A percentile compares a stretch with the other conserved stretches of the same genome.
Evolutionary conservation across 495 filamentous ascomycete species (phyloP).

Genomic region (Daldinia bambusicola): DNA sequence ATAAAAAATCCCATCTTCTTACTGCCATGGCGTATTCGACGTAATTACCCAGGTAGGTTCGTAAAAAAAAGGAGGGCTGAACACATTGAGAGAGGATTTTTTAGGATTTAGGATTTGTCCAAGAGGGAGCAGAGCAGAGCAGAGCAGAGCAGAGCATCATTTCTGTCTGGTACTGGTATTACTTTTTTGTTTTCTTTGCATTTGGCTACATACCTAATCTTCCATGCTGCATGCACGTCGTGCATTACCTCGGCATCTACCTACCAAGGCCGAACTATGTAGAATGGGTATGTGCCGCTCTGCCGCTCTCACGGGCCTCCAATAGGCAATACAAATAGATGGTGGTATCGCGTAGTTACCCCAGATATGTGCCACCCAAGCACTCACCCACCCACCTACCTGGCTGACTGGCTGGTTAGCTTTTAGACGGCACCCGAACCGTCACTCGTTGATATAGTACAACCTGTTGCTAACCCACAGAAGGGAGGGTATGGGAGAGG

Average conservation of each 20-base stretch:
- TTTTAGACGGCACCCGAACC: not conserved
- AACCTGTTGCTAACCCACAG: not conserved
- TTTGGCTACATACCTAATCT: not conserved
- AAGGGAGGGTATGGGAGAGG: not conserved
- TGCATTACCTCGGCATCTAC: slow-evolving; percentile 7
- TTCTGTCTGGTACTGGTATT: no score
- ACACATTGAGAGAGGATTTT: not conserved
- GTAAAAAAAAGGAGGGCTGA: not conserved
- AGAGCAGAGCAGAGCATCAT: no score
- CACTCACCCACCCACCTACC: not conserved
- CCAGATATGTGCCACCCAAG: slow-evolving; percentile 5
- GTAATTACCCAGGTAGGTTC: not conserved
- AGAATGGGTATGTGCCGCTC: not conserved
- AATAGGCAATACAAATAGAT: not conserved
- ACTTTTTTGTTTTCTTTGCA: not conserved
- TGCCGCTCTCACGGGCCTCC: not conserved
- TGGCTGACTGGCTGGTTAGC: not conserved
- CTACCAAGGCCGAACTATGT: not conserved
- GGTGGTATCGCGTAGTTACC: not conserved
- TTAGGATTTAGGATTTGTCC: not conserved
- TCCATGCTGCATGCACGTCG: not conserved
- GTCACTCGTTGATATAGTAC: not conserved
- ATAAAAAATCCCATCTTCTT: not conserved
- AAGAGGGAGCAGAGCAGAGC: not conserved
- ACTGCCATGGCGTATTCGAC: not conserved